These are phyloP conservation scores for Gossypium lobatum DNA, from an alignment of 441 rosid species.

Conservation along the genomic window DNA sequence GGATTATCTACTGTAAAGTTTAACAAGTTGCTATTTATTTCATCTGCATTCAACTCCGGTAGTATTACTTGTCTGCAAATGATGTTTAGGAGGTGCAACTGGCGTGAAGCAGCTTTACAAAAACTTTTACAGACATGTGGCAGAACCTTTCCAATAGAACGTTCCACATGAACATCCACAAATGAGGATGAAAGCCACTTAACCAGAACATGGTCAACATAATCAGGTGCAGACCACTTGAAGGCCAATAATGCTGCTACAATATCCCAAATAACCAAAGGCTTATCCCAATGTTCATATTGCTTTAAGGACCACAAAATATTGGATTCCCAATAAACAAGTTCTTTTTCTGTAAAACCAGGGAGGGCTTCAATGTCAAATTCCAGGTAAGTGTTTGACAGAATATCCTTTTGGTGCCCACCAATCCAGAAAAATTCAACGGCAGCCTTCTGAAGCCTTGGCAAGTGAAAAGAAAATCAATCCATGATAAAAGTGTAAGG, in stretches of 20 bases:
- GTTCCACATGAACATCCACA: slow-evolving; percentile 35
- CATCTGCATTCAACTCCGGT: slow-evolving; percentile 50
- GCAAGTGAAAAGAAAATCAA: slow-evolving; percentile 16
- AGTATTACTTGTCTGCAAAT: slow-evolving; percentile 60
- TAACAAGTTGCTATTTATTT: slow-evolving; percentile 38
- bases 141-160: slow-evolving; percentile 39
- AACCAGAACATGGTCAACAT: slow-evolving; percentile 44
- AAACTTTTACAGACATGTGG: slow-evolving; percentile 34
- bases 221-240: slow-evolving; percentile 53
- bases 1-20: slow-evolving; percentile 22
- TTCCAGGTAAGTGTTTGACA: slow-evolving; percentile 27
- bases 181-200: slow-evolving; percentile 63
- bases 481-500: slow-evolving; percentile 3
- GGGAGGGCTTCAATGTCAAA: slow-evolving; percentile 36
- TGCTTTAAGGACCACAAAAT: slow-evolving; percentile 64
- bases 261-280: slow-evolving; percentile 79
- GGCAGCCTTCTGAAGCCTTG: slow-evolving; percentile 79
- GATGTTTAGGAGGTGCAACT: slow-evolving; percentile 66
- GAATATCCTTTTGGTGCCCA: slow-evolving; percentile 48
- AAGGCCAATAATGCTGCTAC: slow-evolving; percentile 65
- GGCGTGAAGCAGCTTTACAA: slow-evolving; percentile 49
- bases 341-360: slow-evolving; percentile 45
- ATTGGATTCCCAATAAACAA: slow-evolving; percentile 61
- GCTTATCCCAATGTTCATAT: slow-evolving; percentile 37
- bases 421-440: slow-evolving; percentile 90